Percentiles rank a stretch among this genome's conserved stretches.
Evolutionary conservation across 345 rosid species (phyloP).

Genomic region (Acer negundo): DNA sequence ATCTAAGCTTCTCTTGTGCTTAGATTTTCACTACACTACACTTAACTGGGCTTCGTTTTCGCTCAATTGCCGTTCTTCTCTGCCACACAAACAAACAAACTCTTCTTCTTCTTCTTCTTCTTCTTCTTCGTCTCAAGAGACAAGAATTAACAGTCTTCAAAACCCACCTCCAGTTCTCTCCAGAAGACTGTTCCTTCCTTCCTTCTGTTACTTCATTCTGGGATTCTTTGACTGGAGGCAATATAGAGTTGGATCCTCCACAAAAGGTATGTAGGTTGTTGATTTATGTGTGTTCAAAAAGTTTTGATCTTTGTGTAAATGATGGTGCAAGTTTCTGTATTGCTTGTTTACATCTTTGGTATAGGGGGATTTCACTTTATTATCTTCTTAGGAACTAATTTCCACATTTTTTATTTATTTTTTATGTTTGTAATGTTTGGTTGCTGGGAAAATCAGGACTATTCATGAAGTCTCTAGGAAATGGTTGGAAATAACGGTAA

Average conservation of each 20-base stretch:
- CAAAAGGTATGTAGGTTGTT: slow-evolving; percentile 72
- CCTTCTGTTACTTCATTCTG: slow-evolving; percentile 80
- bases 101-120: slow-evolving; percentile 25
- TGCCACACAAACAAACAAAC: slow-evolving; percentile 4
- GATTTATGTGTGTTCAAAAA: neutral
- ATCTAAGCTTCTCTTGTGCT: no score
- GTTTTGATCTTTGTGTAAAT: neutral
- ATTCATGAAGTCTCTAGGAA: neutral
- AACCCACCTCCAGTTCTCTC: slow-evolving; percentile 40
- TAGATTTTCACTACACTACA: no score
- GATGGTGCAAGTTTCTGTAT: neutral
- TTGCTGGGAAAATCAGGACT: neutral
- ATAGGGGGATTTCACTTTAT: slow-evolving; percentile 61
- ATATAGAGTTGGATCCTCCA: slow-evolving; percentile 65
- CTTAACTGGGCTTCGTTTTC: no score
- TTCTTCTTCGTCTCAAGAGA: slow-evolving; percentile 14
- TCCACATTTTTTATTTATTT: neutral
- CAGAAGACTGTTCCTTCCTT: slow-evolving; percentile 52
- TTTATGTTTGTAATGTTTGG: neutral
- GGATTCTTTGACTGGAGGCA: slow-evolving; percentile 80
- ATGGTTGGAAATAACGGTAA: neutral
- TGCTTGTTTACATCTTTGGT: slow-evolving; percentile 52
- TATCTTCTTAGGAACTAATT: slow-evolving; percentile 47
- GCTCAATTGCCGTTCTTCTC: neutral
- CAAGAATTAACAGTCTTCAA: slow-evolving; percentile 28